A percentile compares a stretch with the other conserved stretches of the same genome.
phyloP scores from a whole-genome alignment of 106 monocot genomes.

The Alisma plantagoaquatica region DNA sequence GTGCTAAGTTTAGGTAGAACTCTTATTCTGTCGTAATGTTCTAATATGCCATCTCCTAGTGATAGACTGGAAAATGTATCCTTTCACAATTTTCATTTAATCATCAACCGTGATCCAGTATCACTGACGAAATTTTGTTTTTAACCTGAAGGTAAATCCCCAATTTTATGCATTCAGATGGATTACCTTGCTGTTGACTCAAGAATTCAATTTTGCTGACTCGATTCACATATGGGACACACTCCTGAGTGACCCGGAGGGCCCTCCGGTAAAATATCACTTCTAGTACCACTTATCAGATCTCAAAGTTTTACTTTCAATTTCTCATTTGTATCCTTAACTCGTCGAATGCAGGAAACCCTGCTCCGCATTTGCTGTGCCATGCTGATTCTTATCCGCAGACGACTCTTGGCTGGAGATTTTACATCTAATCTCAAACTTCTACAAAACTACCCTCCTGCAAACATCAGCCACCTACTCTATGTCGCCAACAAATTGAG shows the following conservation, averaged over 20 bases:
- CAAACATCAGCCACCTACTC: constrained; percentile 68
- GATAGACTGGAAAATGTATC: too few relatives aligned
- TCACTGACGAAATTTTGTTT: too few relatives aligned
- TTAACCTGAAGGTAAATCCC: constrained; percentile 44
- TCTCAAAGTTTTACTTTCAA: too few relatives aligned
- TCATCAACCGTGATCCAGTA: too few relatives aligned
- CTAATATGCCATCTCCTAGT: too few relatives aligned
- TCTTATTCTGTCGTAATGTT: too few relatives aligned
- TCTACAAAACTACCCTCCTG: constrained; percentile 55
- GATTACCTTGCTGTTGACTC: constrained; percentile 54
- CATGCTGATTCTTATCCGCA: constrained; percentile 37
- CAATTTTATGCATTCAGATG: constrained; percentile 82
- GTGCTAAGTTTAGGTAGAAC: too few relatives aligned
- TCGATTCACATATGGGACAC: constrained; percentile 69
- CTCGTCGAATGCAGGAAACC: constrained; percentile 76
- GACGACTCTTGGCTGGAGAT: constrained; percentile 8
- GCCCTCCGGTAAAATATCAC: constrained; percentile 55
- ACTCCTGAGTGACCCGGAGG: constrained; percentile 64
- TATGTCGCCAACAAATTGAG: constrained; percentile 72
- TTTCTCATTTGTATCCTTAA: too few relatives aligned
- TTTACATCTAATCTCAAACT: constrained; percentile 51
- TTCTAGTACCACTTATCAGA: too few relatives aligned
- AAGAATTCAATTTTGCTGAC: constrained; percentile 72
- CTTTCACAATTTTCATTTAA: too few relatives aligned
- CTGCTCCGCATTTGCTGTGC: constrained; percentile 63